Conservation (phyloP, 352 stramenopile species). For the Pythium angustatum region DNA sequence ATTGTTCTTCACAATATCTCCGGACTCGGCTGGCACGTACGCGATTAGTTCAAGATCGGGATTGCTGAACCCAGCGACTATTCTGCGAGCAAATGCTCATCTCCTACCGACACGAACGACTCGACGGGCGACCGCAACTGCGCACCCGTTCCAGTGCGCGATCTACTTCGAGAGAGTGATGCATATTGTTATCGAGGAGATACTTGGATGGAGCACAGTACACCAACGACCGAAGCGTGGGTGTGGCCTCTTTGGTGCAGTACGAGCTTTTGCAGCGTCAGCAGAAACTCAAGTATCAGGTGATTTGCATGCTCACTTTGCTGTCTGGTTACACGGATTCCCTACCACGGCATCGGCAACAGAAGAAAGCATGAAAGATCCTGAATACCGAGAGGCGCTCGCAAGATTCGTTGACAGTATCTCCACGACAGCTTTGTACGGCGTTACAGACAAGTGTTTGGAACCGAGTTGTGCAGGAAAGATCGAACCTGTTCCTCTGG, state of each 20-base stretch:
- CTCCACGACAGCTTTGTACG: no score
- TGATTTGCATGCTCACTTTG: not conserved
- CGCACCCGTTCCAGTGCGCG: constrained; percentile 7
- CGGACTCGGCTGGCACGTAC: constrained; percentile 5
- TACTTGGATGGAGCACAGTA: not conserved
- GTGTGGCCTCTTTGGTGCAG: not conserved
- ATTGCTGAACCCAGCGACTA: not conserved
- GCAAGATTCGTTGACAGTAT: not conserved
- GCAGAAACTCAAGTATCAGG: constrained; percentile 13
- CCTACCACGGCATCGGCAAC: not conserved
- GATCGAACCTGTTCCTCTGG: no score
- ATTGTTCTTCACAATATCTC: constrained; percentile 15
- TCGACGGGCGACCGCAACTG: not conserved
- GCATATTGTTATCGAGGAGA: not conserved
- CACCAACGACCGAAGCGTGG: not conserved
- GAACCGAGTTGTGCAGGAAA: no score
- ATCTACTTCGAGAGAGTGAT: constrained; percentile 4
- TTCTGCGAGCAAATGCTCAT: constrained; percentile 2
- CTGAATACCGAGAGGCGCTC: not conserved
- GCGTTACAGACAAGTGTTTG: no score
- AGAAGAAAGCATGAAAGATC: not conserved
- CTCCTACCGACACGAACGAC: not conserved
- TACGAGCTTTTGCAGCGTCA: constrained; percentile 6
- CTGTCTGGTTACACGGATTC: not conserved
- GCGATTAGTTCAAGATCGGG: not conserved